phyloP scores from a whole-genome alignment of 2,329 filamentous ascomycete species.

The Magnaporthiopsis rhizophila region DNA sequence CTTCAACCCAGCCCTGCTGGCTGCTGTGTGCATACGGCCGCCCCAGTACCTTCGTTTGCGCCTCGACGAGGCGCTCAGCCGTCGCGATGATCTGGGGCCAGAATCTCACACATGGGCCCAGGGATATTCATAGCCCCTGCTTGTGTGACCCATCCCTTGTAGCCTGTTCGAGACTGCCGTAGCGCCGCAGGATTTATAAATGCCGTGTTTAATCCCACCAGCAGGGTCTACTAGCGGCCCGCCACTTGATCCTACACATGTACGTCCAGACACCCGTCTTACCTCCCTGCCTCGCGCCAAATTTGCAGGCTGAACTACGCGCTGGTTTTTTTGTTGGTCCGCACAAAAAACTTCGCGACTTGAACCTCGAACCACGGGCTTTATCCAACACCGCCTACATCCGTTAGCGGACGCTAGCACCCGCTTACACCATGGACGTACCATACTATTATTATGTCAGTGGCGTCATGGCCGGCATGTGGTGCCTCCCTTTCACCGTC shows the following conservation, averaged over 20 bases:
- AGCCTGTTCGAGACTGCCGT: background rate
- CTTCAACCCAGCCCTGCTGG: background rate
- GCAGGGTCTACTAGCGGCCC: too few relatives aligned
- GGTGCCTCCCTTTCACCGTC: slow-evolving; percentile 14
- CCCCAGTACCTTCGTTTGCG: background rate
- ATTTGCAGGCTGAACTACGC: too few relatives aligned
- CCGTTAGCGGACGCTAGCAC: background rate
- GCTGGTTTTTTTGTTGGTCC: background rate
- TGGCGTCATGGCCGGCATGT: slow-evolving; percentile 10
- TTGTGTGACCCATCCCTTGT: background rate
- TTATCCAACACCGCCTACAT: background rate
- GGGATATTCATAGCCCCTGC: background rate
- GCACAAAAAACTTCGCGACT: background rate
- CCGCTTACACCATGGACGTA: background rate
- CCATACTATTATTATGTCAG: background rate
- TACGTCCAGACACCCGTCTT: background rate
- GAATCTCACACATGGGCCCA: background rate
- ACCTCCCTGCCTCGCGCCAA: background rate
- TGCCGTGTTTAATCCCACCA: background rate
- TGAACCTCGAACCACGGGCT: background rate
- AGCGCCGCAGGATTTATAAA: background rate
- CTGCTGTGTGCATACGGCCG: background rate
- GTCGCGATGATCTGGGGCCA: background rate
- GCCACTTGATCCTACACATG: too few relatives aligned
- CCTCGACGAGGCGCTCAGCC: background rate